phyloP scores from a whole-genome alignment of 352 stramenopile genomes.

The Pythium sukuiense region DNA sequence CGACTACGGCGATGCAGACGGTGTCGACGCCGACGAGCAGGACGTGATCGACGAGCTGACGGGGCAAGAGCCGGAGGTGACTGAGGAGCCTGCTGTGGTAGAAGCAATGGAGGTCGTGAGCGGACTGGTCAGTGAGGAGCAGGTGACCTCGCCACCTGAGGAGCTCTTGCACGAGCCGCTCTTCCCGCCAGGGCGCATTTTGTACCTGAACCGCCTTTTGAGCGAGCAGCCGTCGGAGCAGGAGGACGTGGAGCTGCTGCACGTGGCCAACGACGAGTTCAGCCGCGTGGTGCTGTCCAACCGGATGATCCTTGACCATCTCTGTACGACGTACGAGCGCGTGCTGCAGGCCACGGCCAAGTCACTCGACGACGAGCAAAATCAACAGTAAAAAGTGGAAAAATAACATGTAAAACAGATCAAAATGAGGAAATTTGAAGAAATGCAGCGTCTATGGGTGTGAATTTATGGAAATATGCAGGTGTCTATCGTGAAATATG shows the following conservation, averaged over 20 bases:
- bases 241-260: constrained; percentile 53
- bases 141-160: constrained; percentile 4
- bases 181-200: constrained; percentile 66
- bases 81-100: neutral
- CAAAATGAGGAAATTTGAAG: neutral
- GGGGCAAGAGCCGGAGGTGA: no score
- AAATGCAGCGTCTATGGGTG: constrained; percentile 5
- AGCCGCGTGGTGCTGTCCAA: constrained; percentile 76
- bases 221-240: neutral
- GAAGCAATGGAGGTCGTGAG: neutral
- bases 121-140: neutral
- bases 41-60: neutral
- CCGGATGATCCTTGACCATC: constrained; percentile 81
- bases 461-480: constrained; percentile 1
- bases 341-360: constrained; percentile 34
- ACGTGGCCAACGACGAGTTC: constrained; percentile 69
- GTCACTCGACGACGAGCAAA: neutral
- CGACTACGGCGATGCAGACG: neutral
- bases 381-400: neutral
- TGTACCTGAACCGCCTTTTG: constrained; percentile 55
- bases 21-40: neutral
- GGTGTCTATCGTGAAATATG: neutral
- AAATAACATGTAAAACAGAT: neutral
- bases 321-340: constrained; percentile 83
- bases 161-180: constrained; percentile 47